These are phyloP conservation scores for Aspergillus panamensis DNA, from an alignment of 495 filamentous ascomycete species.

Conservation along the genomic window DNA sequence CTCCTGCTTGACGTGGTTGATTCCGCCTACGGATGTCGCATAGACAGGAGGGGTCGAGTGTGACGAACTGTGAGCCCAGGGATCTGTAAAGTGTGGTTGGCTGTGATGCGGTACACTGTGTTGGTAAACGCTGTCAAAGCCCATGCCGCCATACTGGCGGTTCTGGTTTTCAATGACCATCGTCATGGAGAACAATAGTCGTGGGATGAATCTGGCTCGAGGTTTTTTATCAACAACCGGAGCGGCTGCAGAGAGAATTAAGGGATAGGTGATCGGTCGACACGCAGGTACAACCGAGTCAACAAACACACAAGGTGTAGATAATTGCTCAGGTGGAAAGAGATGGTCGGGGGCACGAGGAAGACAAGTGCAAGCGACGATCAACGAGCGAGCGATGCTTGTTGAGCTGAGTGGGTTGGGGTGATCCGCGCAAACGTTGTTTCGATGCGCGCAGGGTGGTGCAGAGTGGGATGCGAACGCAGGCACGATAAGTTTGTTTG, in stretches of 20 bases:
- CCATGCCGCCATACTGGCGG: conserved; percentile 74
- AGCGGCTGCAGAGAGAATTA: conserved; percentile 24
- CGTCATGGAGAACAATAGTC: conserved; percentile 56
- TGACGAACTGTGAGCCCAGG: conserved; percentile 67
- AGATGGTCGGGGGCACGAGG: neutral
- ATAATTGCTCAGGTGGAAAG: neutral
- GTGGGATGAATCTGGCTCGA: neutral
- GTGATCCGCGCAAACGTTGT: conserved; percentile 15
- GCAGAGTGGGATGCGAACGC: conserved; percentile 8
- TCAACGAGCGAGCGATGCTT: neutral
- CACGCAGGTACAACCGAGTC: conserved; percentile 12
- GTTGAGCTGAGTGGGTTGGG: neutral
- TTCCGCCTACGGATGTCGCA: conserved; percentile 51
- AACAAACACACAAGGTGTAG: conserved; percentile 5
- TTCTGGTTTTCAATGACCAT: conserved; percentile 87
- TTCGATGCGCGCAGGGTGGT: conserved; percentile 8
- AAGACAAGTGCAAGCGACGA: conserved; percentile 2
- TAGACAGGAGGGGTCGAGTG: conserved; percentile 54
- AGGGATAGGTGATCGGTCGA: conserved; percentile 19
- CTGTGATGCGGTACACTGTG: conserved; percentile 63
- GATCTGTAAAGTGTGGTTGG: conserved; percentile 86
- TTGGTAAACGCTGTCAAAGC: conserved; percentile 75
- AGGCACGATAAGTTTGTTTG: conserved; percentile 16
- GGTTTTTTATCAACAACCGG: conserved; percentile 2
- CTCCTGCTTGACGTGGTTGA: conserved; percentile 54